Percentiles rank a stretch among this genome's conserved stretches.
Conservation (phyloP, 345 rosid species). For the Rhizophora mangle region DNA sequence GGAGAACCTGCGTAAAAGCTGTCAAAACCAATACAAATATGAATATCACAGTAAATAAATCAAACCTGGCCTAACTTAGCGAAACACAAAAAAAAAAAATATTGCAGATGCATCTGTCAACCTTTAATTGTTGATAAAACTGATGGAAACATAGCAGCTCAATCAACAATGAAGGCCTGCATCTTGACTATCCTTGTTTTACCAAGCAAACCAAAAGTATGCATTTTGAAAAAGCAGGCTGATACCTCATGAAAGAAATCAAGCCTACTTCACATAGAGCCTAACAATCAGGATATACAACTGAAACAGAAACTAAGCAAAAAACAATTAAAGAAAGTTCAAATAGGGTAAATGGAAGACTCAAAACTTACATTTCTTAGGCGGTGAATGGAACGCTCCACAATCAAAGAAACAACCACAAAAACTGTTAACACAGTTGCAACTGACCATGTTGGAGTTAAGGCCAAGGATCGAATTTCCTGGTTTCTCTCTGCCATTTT, state of each 20-base stretch:
- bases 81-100: too few relatives aligned
- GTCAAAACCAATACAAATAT: background rate
- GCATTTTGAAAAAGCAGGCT: too few relatives aligned
- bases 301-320: background rate
- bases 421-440: constrained; percentile 88
- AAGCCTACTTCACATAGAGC: too few relatives aligned
- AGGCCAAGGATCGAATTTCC: constrained; percentile 68
- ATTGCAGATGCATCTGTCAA: too few relatives aligned
- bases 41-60: background rate
- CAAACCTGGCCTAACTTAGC: too few relatives aligned
- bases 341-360: background rate
- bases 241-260: too few relatives aligned
- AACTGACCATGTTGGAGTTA: constrained; percentile 95
- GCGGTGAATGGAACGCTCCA: constrained; percentile 80
- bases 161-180: too few relatives aligned
- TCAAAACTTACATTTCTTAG: constrained; percentile 59
- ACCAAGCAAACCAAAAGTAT: too few relatives aligned
- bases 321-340: background rate
- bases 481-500: constrained; percentile 26
- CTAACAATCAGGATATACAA: background rate
- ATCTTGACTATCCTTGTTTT: too few relatives aligned
- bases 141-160: too few relatives aligned
- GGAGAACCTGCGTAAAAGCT: constrained; percentile 1
- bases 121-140: too few relatives aligned
- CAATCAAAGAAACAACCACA: constrained; percentile 73